Evolutionary conservation across 306 rosid genomes (phyloP), one percentile per base, ranked within the genome.

Genomic region (Nissolia schottii): DNA sequence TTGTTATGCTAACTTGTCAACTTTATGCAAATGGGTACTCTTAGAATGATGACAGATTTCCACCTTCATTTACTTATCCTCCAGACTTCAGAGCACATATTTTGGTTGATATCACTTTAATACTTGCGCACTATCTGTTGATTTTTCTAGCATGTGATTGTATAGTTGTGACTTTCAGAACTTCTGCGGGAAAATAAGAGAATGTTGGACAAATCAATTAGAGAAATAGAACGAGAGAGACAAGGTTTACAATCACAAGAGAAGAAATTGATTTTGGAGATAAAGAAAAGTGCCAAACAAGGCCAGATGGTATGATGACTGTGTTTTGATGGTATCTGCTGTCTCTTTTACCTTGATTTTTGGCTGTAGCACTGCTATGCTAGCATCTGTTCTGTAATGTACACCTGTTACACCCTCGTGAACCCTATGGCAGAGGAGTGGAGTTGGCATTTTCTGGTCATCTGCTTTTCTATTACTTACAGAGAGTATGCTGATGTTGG

Each of bases 281-380:
- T 92, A 62, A 92, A 92, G 96, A 92, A 89, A 83, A 89, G 90
- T 72, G 96, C 96, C 77, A 92, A 89, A 77, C 97, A 92, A 85
- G 97, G 97, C 56, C 97, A 92, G 81, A 89, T 92, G 96, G 97
- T 92, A 62, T 29, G 89, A 51, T 23, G 19, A 38, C 14, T 1
- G 27, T 46, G 34, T 64, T 77, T 46, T 61, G 49, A 15, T 57
- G 34, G 2, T 64, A 32, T 64, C 16, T 10, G 23, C 63, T 53
- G 23, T 8, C 7, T 41, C 2, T 27, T 77, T 23, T 71, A 35
- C 31, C 50, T 3, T 46, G 3, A 50, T 7, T 67, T 63, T 19
- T 61, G 8, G 19, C 28, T 12, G 27, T 12, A 29, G 34, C 16
- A n/a, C 60, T 7, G 16, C 32, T 67, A 16, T 77, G 32, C 69